phyloP scores from a whole-genome alignment of 1,284 basidiomycete species.

The Leucoagaricus sp. region DNA sequence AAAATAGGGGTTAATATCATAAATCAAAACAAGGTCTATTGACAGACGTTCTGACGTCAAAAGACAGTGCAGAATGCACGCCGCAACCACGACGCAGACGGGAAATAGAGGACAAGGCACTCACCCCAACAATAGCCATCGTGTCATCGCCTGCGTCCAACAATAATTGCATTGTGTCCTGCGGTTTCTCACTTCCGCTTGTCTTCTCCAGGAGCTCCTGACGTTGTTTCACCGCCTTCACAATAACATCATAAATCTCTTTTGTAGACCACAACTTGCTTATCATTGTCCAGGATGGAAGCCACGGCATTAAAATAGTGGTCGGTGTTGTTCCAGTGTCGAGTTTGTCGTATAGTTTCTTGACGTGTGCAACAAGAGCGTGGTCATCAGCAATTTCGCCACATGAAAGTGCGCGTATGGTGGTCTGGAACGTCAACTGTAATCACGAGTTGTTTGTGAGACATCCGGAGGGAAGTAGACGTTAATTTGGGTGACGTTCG shows the following conservation, averaged over 20 bases:
- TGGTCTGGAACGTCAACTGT: conserved; percentile 72
- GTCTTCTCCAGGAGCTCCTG: conserved; percentile 29
- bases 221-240: conserved; percentile 53
- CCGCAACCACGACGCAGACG: conserved; percentile 20
- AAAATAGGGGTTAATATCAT: conserved; percentile 20
- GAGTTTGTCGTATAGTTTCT: conserved; percentile 61
- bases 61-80: not conserved
- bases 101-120: conserved; percentile 29
- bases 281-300: conserved; percentile 69
- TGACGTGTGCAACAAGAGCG: conserved; percentile 56
- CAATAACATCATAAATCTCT: conserved; percentile 68
- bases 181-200: conserved; percentile 27
- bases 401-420: conserved; percentile 63
- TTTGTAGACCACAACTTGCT: conserved; percentile 69
- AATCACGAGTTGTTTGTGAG: not conserved
- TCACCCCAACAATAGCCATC: conserved; percentile 66
- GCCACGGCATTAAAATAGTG: conserved; percentile 70
- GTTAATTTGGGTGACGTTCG: not conserved
- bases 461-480: not conserved
- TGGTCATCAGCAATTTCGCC: conserved; percentile 69
- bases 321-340: conserved; percentile 70
- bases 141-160: conserved; percentile 67
- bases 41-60: conserved; percentile 1
- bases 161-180: conserved; percentile 73
- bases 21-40: not conserved